Percentiles rank a stretch among this genome's conserved stretches.
These are phyloP conservation scores for Ganoderma sinense DNA, from an alignment of 1,284 basidiomycete genomes.

Conservation along the genomic window DNA sequence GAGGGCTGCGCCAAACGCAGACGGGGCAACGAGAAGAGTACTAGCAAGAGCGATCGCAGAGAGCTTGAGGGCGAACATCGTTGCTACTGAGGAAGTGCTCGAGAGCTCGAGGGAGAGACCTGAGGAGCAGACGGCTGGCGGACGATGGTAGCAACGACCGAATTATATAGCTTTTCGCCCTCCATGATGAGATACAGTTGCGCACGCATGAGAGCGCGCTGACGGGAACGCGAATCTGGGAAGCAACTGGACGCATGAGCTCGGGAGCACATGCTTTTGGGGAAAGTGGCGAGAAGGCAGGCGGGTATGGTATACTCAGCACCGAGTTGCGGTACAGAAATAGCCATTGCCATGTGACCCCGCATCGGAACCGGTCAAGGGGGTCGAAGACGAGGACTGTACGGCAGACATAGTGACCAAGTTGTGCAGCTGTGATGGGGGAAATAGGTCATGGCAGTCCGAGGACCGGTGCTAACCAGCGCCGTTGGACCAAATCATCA, in stretches of 20 bases:
- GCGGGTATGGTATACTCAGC: slow-evolving; percentile 2
- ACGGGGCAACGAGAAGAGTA: slow-evolving; percentile 20
- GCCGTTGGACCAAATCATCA: neutral
- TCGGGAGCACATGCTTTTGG: slow-evolving; percentile 23
- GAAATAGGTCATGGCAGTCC: neutral
- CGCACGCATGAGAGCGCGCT: neutral
- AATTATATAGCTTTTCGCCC: slow-evolving; percentile 15
- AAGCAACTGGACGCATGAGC: slow-evolving; percentile 13
- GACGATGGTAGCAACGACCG: neutral
- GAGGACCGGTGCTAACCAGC: neutral
- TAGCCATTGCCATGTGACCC: slow-evolving; percentile 13
- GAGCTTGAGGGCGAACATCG: slow-evolving; percentile 20
- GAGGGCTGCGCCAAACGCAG: slow-evolving; percentile 9
- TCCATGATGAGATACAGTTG: neutral
- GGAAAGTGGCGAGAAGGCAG: slow-evolving; percentile 4
- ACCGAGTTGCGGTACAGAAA: neutral
- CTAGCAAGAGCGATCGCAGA: slow-evolving; percentile 20
- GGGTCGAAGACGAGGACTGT: neutral
- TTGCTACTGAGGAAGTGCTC: slow-evolving; percentile 2
- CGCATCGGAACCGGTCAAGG: neutral
- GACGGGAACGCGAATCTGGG: slow-evolving; percentile 5
- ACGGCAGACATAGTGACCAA: neutral
- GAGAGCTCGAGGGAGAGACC: slow-evolving; percentile 6
- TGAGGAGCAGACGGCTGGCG: slow-evolving; percentile 12
- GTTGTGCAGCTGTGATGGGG: neutral